These are phyloP conservation scores for Tolypocladium tundrense DNA, from an alignment of 2,329 filamentous ascomycete genomes.

Conservation along the genomic window DNA sequence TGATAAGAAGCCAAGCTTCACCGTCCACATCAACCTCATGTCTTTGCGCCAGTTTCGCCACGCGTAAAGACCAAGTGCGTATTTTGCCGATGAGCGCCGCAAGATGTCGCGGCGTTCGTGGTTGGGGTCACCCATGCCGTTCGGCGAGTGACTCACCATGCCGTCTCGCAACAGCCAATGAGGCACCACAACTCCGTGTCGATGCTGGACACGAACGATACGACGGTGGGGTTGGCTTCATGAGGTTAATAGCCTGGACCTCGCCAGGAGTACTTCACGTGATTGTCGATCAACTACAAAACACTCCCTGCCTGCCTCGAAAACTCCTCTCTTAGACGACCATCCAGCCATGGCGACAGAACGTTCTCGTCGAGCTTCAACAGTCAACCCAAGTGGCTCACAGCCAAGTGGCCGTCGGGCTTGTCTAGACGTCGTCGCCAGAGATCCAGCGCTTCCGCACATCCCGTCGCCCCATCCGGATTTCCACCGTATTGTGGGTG, in stretches of 20 bases:
- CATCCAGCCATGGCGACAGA: neutral
- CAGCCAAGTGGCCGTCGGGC: neutral
- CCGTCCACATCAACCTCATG: no score
- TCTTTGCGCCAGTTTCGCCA: no score
- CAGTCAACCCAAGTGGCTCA: neutral
- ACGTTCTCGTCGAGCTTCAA: neutral
- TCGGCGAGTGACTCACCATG: neutral
- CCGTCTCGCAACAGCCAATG: neutral
- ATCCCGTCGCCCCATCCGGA: no score
- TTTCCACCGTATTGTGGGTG: neutral
- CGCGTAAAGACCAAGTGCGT: neutral
- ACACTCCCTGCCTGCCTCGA: neutral
- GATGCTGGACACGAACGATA: neutral
- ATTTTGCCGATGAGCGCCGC: neutral
- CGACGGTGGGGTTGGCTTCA: neutral
- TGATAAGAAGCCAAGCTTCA: no score
- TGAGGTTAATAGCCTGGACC: no score
- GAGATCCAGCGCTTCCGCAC: neutral
- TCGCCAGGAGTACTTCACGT: no score
- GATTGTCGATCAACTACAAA: neutral
- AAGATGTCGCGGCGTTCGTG: neutral
- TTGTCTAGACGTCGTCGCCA: neutral
- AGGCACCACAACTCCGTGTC: neutral
- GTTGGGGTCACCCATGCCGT: neutral
- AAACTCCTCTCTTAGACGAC: neutral